Base-by-base conservation (phyloP, 2,329 filamentous ascomycete species). In the Penicillium sp. region DNA sequence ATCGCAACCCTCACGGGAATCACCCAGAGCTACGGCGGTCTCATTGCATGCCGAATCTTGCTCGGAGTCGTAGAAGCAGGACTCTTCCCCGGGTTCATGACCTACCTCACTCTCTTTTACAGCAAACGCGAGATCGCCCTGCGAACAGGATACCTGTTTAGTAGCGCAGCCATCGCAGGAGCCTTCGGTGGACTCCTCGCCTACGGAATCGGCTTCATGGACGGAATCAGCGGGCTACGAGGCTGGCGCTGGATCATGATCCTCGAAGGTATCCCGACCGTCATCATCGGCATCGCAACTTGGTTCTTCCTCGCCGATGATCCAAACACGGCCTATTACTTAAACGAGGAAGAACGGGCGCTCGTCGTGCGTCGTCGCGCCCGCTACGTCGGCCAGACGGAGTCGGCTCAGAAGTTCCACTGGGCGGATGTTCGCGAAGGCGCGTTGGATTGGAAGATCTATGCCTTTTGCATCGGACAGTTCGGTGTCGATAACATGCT, bases 401-500 rank as follows among this genome's bases (percentile, higher is more conserved):
- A 74, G 22, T 76, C 74, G 2, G 78, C 78, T 0, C 74, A 81
- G 35, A 70, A 78, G 25, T 81, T 85, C 57, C 77, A 83, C 57
- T 82, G 80, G 71, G 67, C 72, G 8, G 88, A 92, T 62, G 86
- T 89, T 63, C 73, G 78, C 56, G 81, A 81, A 49, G 87, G 85
- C 0, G 82, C 89, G 53, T 79, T 76, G 56, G 89, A 92, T 69
- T 90, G 87, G 87, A 90, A 88, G 66, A 82, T 89, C 22, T 90
- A 85, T 78, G 72, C 79, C 1, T 90, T 90, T 66, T 85, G 80
- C 56, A 68, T 83, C 33, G 86, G 77, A 5, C 86, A 90, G 66
- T 91, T 91, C 64, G 86, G 87, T 4, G 79, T 81, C 14, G 87
- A 90, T 63, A 89, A 85, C 1, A 88, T 91, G 82, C 77, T 92